Evolutionary conservation across 1,139 yeast species (phyloP), one percentile per base, ranked within the genome.

Genomic region (Suhomyces guaymorum): DNA sequence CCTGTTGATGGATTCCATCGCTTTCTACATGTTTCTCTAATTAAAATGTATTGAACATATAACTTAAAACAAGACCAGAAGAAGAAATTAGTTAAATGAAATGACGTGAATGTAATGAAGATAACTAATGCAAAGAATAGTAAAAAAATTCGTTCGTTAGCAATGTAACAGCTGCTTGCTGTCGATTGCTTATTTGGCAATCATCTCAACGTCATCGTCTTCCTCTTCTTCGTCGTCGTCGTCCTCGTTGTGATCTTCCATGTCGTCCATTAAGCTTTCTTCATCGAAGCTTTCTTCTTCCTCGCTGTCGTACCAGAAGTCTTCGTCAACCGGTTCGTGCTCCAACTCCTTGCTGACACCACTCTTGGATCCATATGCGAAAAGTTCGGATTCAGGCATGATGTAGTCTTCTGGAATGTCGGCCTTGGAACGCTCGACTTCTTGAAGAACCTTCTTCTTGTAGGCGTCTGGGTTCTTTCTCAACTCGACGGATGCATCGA

Each of bases 401-500:
- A 75, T 74, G 55, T 87, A 88, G 38, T 85, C 97, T 35, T 73
- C 77, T 13, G 97, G 98, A 38, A 90, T 85, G 57, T 88, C 90
- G 39, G 77, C 76, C 56, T 82, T 84, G 25, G 95, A 84, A 48
- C 87, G 75, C 46, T 82, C 88, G 28, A 92, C 97, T 55, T 88
- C 97, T 49, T 78, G 78, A 42, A 75, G 71, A 6, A 90, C 95
- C 57, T 85, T 80, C 57, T 78, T 80, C 56, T 80, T 80, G 63
- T 88, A 92, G 37, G 80, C 83, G 19, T 82, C 89, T 15, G 86
- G 82, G 61, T 85, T 80, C 55, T 87, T 87, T 52, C 95, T 75
- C 76, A 88, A 89, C 52, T 87, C 89, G 17, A 90, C 89, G 15
- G 96, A 88, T 7, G 98, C 98, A 57, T 92, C 97, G 32, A 92